Evolutionary conservation across 2,329 filamentous ascomycete genomes (phyloP), one percentile per base, ranked within the genome.

Genomic region (Sporothrix luriei): DNA sequence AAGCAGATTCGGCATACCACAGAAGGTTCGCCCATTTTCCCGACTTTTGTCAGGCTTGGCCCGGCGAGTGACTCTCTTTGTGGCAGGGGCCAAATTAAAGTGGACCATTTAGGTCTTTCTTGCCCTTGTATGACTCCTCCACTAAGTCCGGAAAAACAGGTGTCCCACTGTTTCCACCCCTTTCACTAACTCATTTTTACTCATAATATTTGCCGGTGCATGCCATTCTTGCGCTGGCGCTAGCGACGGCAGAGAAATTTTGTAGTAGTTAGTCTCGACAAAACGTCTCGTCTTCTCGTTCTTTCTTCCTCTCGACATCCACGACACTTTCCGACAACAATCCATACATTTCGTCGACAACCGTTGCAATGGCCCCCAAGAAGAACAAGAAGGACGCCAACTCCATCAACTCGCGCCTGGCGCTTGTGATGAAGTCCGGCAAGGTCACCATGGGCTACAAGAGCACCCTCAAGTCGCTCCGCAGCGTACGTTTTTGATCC

Each of bases 371-470:
- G 86, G 86, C 85, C 78, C 83, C 84, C 79, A 81, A 87, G 80
- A 93, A 93, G 89, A 85, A 81, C 83, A 94, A 92, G 72, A 74
- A 74, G 73, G 72, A 74, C 40, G 69, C 72, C 70, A 73, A 73
- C 73, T 74, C 73, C 80, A 84, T 86, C 81, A 86, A 85, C 82
- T 84, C 83, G 80, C 85, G 85, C 81, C 81, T 87, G 75, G 85
- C 84, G 78, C 82, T 88, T 79, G 85, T 88, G 74, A 86, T 88
- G 84, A 88, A 88, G 83, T 85, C 83, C 74, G 87, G 88, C 78
- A 91, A 91, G 82, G 93, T 97, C 86, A 93, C 88, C 75, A 88
- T 97, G 75, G 93, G 93, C 78, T 94, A 94, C 88, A 94, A 94
- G 85, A 91, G 89, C 74, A 94, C 82, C 54, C 73, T 75, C 49